Base-by-base conservation (phyloP, 139 green algal genomes). In the Volvox reticuliferus region DNA sequence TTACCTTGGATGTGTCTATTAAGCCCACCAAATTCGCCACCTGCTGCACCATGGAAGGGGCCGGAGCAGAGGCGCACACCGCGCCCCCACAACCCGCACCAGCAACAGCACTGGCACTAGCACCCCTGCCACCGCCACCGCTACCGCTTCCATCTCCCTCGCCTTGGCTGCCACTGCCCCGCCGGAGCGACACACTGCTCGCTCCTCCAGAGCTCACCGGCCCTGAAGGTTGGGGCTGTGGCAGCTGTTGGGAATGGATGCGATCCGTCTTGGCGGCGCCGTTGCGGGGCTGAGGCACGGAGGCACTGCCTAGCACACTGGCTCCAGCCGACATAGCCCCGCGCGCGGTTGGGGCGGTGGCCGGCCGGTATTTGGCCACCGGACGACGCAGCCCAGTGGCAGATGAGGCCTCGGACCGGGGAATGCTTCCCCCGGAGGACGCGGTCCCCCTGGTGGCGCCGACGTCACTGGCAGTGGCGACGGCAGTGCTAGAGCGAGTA, bases 21-120 rank as follows among this genome's bases (percentile, higher is more conserved):
- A 12, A 24, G 0, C 35, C 67, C 67, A 88, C 75, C 67, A 88
- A 68, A 36, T 28, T 19, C 35, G 67, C 83, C 83, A 88, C 67
- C 67, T 88, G 67, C 36, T 35, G 61, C 65, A 68, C 12, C 83
- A 88, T 88, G 35, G 83, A 63, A 0, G 55, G 79, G 26, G 35
- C 12, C 35, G 67, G 65, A 67, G 65, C 35, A 18, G 35, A 24
- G 35, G 18, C 62, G 9, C n/a, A n/a, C 24, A 33, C 80, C 9
- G 26, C 55, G 17, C 12, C n/a, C 2, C 33, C 30, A 62, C 19
- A 73, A 28, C 21, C 21, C 12, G 65, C 65, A 28, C 21, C 65
- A 73, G 65, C 21, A 19, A 12, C 78, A 19, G 36, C 16, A 0
- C 33, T 37, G 69, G 69, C 69, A 13, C n/a, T n/a, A n/a, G n/a